Base-by-base conservation (phyloP, 805 yeast genomes). In the Pichia cabralensis region DNA sequence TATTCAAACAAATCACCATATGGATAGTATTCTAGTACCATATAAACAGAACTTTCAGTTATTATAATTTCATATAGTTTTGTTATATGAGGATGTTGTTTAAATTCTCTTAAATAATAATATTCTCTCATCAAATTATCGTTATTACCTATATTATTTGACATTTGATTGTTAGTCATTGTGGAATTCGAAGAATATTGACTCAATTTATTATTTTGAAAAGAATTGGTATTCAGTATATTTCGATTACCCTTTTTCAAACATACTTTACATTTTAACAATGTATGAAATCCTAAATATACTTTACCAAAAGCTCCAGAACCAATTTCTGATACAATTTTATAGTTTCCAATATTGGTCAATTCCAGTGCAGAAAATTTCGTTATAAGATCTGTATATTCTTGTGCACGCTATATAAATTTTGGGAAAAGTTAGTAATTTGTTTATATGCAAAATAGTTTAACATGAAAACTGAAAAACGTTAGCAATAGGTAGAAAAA, bases 231-330 rank as follows among this genome's bases (percentile, higher is more conserved):
- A 24, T 14, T 24, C 5, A 9, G 3, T 16, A 23, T 16, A 15
- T 22, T 22, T 30, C 56, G 38, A 4, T 43, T 44, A 8, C 94
- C 89, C 27, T 85, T 80, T 49, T 89, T 89, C 41, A 92, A 58
- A 13, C 92, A 97, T 3, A 89, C 82, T 50, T 72, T 77, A n/a
- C 74, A 65, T 35, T 76, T 75, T 9, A 95, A 70, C 30, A 86
- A 64, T 33, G 69, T 68, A 49, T 89, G 97, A 24, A 65, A 64
- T 2, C 96, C 97, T 21, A 89, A 60, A 53, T 80, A 92, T 1
- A 86, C 95, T 50, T 81, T 82, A 8, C 97, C 96, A 65, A 86
- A 89, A 3, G 94, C 71, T 8, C 96, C 96, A 47, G 83, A 86
- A 2, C 96, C 97, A 16, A 89, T 79, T 44, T 78, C 82, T 38